Base-by-base conservation (phyloP, 2,329 filamentous ascomycete genomes). In the Apiospora marii region DNA sequence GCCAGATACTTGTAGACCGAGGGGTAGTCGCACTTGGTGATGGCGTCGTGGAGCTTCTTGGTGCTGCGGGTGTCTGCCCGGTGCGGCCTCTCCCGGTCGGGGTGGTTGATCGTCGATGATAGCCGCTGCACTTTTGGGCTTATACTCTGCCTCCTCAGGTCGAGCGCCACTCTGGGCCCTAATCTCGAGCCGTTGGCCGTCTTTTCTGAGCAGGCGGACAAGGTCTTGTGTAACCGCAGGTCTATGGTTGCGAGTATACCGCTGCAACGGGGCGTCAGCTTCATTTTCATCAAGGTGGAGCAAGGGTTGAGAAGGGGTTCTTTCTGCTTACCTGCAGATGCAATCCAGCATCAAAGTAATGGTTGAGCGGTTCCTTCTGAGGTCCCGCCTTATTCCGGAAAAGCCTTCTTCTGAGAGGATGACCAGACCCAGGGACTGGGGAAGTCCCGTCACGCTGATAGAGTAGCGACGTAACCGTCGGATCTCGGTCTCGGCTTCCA, bases 341-440 rank as follows among this genome's bases (percentile, higher is more conserved):
- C 76, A 77, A 70, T 77, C 76, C 27, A 77, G 71, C 43, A 77
- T 75, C 34, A 77, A 72, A 22, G 67, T 74, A n/a, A 77, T 41
- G 2, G 76, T 76, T 4, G 76, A 76, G 13, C 75, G 73, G 67
- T 76, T 77, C 68, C 71, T 75, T 30, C 75, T 70, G 41, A 77
- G 58, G 30, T 69, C 69, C 27, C 72, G 73, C 22, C 69, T 76
- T 10, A 73, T 73, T 41, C 76, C 74, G 53, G 74, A 73, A 43
- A 77, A 74, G 22, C 74, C 74, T 67, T 77, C 76, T 58, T 76
- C 75, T 22, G 75, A 64, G 16, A 74, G 72, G 1, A 73, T 75
- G 6, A 75, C 72, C 1, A 74, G 51, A 4, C 53, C 53, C 64
- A 75, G 74, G 14, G 74, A 74, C 27, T 74, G 72, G 24, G 73